Evolutionary conservation across 1,284 basidiomycete genomes (phyloP).

Genomic region (Austroboletus niveus): DNA sequence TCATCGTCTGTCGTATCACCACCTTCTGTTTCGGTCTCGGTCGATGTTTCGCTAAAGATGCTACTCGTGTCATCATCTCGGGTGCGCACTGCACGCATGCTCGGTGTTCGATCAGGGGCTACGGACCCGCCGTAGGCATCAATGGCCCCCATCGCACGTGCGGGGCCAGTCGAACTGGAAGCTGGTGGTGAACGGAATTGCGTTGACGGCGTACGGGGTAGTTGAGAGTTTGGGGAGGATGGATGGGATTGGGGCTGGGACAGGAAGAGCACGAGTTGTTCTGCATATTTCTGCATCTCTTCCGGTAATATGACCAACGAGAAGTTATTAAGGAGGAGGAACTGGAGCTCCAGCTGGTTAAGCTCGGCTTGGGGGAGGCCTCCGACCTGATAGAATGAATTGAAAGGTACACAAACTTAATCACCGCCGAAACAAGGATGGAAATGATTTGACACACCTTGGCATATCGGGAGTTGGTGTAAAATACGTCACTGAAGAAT

Average conservation of each 20-base stretch:
- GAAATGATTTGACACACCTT: conserved; percentile 62
- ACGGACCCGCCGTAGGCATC: conserved; percentile 46
- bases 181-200: conserved; percentile 18
- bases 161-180: conserved; percentile 33
- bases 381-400: conserved; percentile 65
- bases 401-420: background rate
- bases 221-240: conserved; percentile 25
- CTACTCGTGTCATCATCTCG: conserved; percentile 34
- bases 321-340: conserved; percentile 95
- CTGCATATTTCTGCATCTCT: conserved; percentile 95
- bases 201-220: conserved; percentile 21
- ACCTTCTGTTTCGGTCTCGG: conserved; percentile 40
- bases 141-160: conserved; percentile 54
- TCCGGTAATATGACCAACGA: conserved; percentile 82
- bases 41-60: conserved; percentile 36
- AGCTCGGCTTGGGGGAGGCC: conserved; percentile 92
- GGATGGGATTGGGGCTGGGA: conserved; percentile 32
- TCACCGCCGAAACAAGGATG: background rate
- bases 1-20: conserved; percentile 70
- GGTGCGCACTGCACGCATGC: conserved; percentile 28
- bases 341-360: conserved; percentile 96
- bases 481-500: conserved; percentile 98
- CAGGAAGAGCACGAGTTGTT: conserved; percentile 73
- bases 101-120: conserved; percentile 30
- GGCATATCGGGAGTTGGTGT: conserved; percentile 98